Evolutionary conservation across 1,284 basidiomycete species (phyloP).

Genomic region (Clitocybe nebularis): DNA sequence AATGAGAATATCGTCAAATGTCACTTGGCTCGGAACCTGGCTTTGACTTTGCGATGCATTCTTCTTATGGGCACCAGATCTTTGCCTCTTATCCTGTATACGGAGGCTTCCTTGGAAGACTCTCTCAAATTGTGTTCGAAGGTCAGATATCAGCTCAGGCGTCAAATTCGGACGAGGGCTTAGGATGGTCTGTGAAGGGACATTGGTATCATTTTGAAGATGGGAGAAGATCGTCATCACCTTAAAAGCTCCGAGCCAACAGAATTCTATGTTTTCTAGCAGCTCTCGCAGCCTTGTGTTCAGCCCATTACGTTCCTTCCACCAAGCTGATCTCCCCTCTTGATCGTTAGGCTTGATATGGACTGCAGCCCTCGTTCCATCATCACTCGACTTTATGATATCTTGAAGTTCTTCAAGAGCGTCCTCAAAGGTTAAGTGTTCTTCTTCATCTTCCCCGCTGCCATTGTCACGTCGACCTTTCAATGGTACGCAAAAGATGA

Average conservation of each 20-base stretch:
- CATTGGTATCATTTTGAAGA: constrained; percentile 6
- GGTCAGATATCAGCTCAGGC: constrained; percentile 43
- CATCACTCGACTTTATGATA: constrained; percentile 78
- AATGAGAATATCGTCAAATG: constrained; percentile 71
- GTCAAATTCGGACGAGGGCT: constrained; percentile 49
- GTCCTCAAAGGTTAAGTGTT: constrained; percentile 71
- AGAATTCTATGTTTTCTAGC: constrained; percentile 85
- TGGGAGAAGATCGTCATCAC: constrained; percentile 36
- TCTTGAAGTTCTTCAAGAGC: constrained; percentile 74
- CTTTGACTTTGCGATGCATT: constrained; percentile 35
- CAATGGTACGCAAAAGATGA: constrained; percentile 88
- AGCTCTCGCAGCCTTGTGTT: constrained; percentile 77
- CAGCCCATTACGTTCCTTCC: constrained; percentile 74
- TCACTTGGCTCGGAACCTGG: constrained; percentile 44
- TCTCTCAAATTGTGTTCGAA: constrained; percentile 67
- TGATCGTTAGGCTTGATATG: constrained; percentile 63
- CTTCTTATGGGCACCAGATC: constrained; percentile 31
- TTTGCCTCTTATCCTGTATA: constrained; percentile 53
- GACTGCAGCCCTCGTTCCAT: constrained; percentile 71
- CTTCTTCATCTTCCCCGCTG: constrained; percentile 64
- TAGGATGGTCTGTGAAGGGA: constrained; percentile 58
- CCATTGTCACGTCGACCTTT: constrained; percentile 72
- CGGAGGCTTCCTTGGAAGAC: constrained; percentile 68
- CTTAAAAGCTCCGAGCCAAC: constrained; percentile 98
- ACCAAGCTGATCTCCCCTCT: constrained; percentile 76